Evolutionary conservation across 805 yeast genomes (phyloP).

Genomic region (Hanseniaspora jakobsenii): DNA sequence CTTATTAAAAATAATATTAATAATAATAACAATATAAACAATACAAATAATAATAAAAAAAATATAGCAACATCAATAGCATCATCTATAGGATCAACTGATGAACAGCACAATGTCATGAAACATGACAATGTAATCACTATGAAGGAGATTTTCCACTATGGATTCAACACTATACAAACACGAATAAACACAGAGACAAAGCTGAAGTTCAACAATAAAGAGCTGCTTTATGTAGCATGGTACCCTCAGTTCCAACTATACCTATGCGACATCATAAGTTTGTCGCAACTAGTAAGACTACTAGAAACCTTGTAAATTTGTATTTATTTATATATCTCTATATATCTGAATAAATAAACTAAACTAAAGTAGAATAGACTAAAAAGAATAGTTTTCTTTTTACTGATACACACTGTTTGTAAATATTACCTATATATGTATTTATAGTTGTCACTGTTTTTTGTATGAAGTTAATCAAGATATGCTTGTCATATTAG

Average conservation of each 20-base stretch:
- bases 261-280: slow-evolving; percentile 1
- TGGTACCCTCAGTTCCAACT: slow-evolving; percentile 12
- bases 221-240: not conserved
- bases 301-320: slow-evolving; percentile 4
- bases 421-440: no score
- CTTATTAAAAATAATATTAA: no score
- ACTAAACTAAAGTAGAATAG: no score
- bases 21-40: no score
- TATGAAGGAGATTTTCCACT: slow-evolving; percentile 3
- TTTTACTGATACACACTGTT: no score
- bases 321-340: not conserved
- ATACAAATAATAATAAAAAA: slow-evolving; percentile 3
- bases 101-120: not conserved
- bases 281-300: not conserved
- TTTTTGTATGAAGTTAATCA: no score
- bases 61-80: no score
- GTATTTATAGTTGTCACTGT: no score
- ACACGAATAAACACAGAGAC: not conserved
- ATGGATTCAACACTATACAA: slow-evolving; percentile 1
- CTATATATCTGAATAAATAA: no score
- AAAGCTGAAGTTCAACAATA: not conserved
- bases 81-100: no score
- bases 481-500: no score
- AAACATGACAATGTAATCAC: not conserved
- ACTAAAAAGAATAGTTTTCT: no score